Conservation (phyloP, 768 basidiomycete genomes). For the Mycena albidolilacea region DNA sequence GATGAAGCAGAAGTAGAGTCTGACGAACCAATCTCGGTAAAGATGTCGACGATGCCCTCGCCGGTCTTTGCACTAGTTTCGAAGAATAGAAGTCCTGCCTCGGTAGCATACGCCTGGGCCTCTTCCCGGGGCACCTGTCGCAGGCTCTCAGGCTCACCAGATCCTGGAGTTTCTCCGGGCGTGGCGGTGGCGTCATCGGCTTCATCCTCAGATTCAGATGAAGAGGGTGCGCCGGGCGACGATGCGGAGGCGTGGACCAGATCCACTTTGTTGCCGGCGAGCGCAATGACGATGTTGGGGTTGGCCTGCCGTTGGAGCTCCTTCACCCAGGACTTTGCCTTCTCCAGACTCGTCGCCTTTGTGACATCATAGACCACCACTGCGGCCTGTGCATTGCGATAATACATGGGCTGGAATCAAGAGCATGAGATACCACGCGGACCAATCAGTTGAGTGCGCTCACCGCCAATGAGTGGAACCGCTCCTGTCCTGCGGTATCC, state of each 20-base stretch:
- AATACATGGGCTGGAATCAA: slow-evolving; percentile 91
- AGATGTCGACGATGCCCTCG: slow-evolving; percentile 95
- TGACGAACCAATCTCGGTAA: slow-evolving; percentile 94
- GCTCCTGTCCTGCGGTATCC: slow-evolving; percentile 96
- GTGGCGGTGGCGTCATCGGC: slow-evolving; percentile 94
- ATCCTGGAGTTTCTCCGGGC: slow-evolving; percentile 77
- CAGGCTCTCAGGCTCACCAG: slow-evolving; percentile 76
- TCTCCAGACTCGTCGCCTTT: slow-evolving; percentile 95
- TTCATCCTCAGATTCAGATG: slow-evolving; percentile 87
- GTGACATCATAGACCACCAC: slow-evolving; percentile 99
- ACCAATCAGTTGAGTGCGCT: slow-evolving; percentile 48
- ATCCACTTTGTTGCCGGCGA: slow-evolving; percentile 98
- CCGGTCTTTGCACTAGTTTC: slow-evolving; percentile 99
- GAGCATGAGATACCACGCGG: slow-evolving; percentile 30
- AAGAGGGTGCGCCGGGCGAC: slow-evolving; percentile 60
- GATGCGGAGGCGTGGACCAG: slow-evolving; percentile 80
- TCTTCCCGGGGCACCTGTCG: slow-evolving; percentile 95
- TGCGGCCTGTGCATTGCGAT: slow-evolving; percentile 97
- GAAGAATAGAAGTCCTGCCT: slow-evolving; percentile 95
- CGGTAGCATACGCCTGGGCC: slow-evolving; percentile 96
- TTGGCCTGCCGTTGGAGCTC: slow-evolving; percentile 99
- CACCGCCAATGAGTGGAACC: slow-evolving; percentile 97
- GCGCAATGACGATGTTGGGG: slow-evolving; percentile 98
- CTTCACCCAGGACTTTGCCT: slow-evolving; percentile 99
- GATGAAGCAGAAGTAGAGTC: neutral